Base-by-base conservation (phyloP, 352 stramenopile genomes). In the Phytopythium kandeliae region DNA sequence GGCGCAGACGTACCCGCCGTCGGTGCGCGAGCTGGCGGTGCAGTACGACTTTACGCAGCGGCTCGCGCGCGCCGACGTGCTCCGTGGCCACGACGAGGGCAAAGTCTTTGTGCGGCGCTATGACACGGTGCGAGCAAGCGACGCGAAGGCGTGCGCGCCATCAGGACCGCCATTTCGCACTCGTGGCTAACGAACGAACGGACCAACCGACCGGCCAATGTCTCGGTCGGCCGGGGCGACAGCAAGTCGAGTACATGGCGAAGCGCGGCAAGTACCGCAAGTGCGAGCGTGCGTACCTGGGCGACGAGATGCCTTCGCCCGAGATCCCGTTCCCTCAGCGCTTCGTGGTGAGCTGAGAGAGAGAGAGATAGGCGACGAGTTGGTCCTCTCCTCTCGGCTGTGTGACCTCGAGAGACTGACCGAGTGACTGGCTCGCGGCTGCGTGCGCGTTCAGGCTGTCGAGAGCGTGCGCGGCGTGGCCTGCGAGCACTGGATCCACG, bases 211-310 rank as follows among this genome's bases (percentile, higher is more conserved):
- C n/a, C n/a, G n/a, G n/a, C n/a, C n/a, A n/a, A n/a, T n/a, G n/a
- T n/a, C n/a, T n/a, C n/a, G n/a, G n/a, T n/a, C n/a, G n/a, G n/a
- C n/a, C n/a, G n/a, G n/a, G n/a, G n/a, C n/a, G n/a, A n/a, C 58
- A 78, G 58, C 82, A 82, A 48, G 60, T 64, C 48, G 78, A 89
- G 63, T 89, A 86, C 57, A 86, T 85, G 75, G 76, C 85, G 58
- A 87, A 85, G 62, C 66, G 63, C 38, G 75, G 74, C 31, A 54
- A 75, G 53, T 87, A 81, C 56, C 57, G 59, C 42, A 86, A 79
- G 52, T 89, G 78, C 52, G 75, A 89, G 62, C 73, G 78, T 37
- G 78, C 75, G 13, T 87, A 87, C 38, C 57, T 89, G 30, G 78
- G 73, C 38, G 65, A 87, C 15, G 47, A 64, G 15, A 89, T 89